Percentiles rank a stretch among this genome's conserved stretches.
Evolutionary conservation across 371 early-diverging fungal genomes (phyloP).

Genomic region (Sporodiniella umbellata): DNA sequence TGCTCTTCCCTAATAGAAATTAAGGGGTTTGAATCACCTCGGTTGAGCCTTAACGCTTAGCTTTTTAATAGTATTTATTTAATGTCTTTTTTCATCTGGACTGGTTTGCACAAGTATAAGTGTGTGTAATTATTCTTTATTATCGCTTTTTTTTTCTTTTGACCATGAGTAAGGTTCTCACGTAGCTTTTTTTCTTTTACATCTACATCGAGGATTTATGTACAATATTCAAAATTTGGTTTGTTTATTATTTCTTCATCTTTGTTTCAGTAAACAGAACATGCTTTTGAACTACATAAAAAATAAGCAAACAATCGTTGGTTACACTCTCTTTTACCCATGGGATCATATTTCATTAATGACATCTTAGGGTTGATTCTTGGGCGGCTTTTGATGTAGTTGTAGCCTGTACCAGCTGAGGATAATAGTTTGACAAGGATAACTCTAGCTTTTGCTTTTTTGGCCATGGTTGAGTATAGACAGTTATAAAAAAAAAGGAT

Average conservation of each 20-base stretch:
- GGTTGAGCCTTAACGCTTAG: too few relatives aligned
- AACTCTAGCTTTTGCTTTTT: slow-evolving; percentile 82
- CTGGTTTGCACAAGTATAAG: too few relatives aligned
- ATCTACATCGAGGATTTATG: background rate
- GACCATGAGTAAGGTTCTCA: background rate
- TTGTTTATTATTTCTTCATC: slow-evolving; percentile 53
- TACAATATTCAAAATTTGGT: background rate
- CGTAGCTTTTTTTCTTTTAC: background rate
- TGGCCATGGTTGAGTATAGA: slow-evolving; percentile 56
- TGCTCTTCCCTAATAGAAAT: too few relatives aligned
- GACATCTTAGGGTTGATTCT: slow-evolving; percentile 72
- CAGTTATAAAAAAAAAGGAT: background rate
- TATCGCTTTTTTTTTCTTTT: background rate
- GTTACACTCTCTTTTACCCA: slow-evolving; percentile 39
- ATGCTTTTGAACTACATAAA: slow-evolving; percentile 60
- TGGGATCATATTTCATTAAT: slow-evolving; percentile 83
- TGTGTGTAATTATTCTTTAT: too few relatives aligned
- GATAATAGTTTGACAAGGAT: slow-evolving; percentile 78
- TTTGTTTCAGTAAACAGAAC: slow-evolving; percentile 77
- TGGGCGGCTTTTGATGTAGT: slow-evolving; percentile 75
- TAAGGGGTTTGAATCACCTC: too few relatives aligned
- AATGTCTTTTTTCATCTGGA: too few relatives aligned
- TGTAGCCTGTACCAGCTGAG: slow-evolving; percentile 80
- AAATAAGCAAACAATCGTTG: background rate
- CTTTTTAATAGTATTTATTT: too few relatives aligned